Percentiles rank a stretch among this genome's conserved stretches.
Conservation (phyloP, 129 eudicot genomes). For the Ambrosia artemisiifolia region DNA sequence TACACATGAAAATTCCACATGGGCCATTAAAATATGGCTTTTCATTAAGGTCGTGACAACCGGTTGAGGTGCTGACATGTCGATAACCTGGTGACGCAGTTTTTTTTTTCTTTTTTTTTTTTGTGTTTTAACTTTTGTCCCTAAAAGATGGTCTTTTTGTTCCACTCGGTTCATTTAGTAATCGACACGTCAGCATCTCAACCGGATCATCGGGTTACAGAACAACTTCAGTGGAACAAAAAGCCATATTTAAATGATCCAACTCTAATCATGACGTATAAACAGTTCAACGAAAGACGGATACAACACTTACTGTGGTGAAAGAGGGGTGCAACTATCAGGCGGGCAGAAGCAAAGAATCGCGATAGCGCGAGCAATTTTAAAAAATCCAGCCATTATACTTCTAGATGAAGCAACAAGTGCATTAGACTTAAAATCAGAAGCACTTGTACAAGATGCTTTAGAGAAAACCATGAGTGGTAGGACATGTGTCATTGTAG, state of each 20-base stretch:
- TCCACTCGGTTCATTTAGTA: background rate
- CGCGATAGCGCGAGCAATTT: slow-evolving; percentile 34
- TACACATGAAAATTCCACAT: background rate
- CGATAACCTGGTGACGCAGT: background rate
- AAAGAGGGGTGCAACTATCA: slow-evolving; percentile 48
- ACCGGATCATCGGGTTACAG: background rate
- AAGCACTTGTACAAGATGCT: slow-evolving; percentile 43
- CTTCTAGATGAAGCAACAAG: slow-evolving; percentile 52
- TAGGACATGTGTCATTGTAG: slow-evolving; percentile 44
- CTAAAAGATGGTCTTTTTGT: background rate
- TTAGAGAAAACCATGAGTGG: slow-evolving; percentile 39
- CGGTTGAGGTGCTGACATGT: background rate
- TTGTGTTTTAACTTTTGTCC: background rate
- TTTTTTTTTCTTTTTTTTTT: background rate
- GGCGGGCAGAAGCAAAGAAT: slow-evolving; percentile 51
- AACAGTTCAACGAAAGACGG: slow-evolving; percentile 37
- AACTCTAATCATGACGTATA: background rate
- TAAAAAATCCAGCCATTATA: slow-evolving; percentile 37
- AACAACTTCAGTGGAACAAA: background rate
- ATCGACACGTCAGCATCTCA: background rate
- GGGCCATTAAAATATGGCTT: background rate
- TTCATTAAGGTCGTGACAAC: background rate
- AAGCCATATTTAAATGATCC: background rate
- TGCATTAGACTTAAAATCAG: slow-evolving; percentile 46
- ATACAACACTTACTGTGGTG: slow-evolving; percentile 49